phyloP scores from a whole-genome alignment of 768 basidiomycete species.

The Lentinula aciculospora region DNA sequence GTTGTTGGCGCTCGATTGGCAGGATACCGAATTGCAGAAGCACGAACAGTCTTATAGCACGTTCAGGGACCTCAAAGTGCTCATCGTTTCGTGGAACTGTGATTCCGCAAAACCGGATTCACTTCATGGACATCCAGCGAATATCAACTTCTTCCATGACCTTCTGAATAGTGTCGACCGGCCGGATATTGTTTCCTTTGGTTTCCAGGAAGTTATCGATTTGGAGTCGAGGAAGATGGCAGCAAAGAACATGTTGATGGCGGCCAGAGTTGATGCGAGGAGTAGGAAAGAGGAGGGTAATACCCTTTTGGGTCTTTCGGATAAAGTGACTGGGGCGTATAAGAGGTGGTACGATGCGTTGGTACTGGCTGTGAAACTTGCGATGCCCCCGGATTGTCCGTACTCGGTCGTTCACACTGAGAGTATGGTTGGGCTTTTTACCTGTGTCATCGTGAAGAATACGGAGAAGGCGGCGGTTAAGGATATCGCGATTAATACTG shows the following conservation, averaged over 20 bases:
- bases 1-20: slow-evolving; percentile 75
- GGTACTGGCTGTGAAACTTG: slow-evolving; percentile 60
- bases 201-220: slow-evolving; percentile 95
- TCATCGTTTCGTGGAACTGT: slow-evolving; percentile 90
- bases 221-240: slow-evolving; percentile 90
- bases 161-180: slow-evolving; percentile 63
- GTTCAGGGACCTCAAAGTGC: slow-evolving; percentile 70
- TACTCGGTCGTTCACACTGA: slow-evolving; percentile 84
- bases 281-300: not conserved
- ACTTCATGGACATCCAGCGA: slow-evolving; percentile 59
- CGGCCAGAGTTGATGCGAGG: slow-evolving; percentile 67
- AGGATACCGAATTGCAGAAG: slow-evolving; percentile 21
- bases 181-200: slow-evolving; percentile 90
- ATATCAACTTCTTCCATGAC: slow-evolving; percentile 75
- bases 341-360: slow-evolving; percentile 86
- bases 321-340: slow-evolving; percentile 84
- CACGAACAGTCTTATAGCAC: slow-evolving; percentile 55
- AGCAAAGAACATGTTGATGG: slow-evolving; percentile 85
- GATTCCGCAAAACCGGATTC: slow-evolving; percentile 83
- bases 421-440: slow-evolving; percentile 67
- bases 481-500: slow-evolving; percentile 68
- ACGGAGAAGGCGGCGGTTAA: slow-evolving; percentile 53
- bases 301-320: slow-evolving; percentile 44
- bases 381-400: slow-evolving; percentile 66
- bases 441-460: slow-evolving; percentile 66